phyloP scores from a whole-genome alignment of 768 basidiomycete genomes.

The Inosperma sp. region DNA sequence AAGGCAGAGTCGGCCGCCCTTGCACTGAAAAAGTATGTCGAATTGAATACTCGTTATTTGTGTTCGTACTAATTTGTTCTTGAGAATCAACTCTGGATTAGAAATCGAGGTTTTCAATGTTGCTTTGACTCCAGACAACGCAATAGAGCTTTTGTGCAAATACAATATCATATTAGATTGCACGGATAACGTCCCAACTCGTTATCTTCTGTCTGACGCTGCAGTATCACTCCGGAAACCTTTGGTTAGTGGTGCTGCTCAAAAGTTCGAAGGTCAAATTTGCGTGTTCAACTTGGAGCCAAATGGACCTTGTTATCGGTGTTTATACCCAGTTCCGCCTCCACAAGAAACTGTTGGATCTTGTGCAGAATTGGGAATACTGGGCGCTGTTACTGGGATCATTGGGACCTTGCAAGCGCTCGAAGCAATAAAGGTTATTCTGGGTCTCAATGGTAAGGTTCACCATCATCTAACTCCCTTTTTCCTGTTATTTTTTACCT shows the following conservation, averaged over 20 bases:
- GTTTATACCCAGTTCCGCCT: constrained; percentile 83
- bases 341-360: constrained; percentile 58
- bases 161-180: constrained; percentile 88
- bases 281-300: constrained; percentile 66
- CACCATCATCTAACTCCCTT: not conserved
- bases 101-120: constrained; percentile 49
- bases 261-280: constrained; percentile 77
- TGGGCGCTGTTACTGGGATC: constrained; percentile 85
- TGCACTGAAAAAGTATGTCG: constrained; percentile 56
- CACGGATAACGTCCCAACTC: constrained; percentile 88
- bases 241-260: constrained; percentile 91
- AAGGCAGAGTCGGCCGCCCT: constrained; percentile 81
- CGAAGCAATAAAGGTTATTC: constrained; percentile 78
- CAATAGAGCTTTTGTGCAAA: constrained; percentile 49
- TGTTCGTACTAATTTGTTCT: too few relatives aligned
- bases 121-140: constrained; percentile 59
- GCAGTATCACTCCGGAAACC: constrained; percentile 72
- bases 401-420: constrained; percentile 88
- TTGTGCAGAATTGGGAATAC: constrained; percentile 85
- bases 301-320: constrained; percentile 87
- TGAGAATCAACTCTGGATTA: constrained; percentile 79
- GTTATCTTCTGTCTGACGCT: constrained; percentile 89
- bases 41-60: too few relatives aligned
- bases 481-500: not conserved
- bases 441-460: constrained; percentile 57